Conservation (phyloP, 148 eudicot species). For the Gaultheria prostrata region DNA sequence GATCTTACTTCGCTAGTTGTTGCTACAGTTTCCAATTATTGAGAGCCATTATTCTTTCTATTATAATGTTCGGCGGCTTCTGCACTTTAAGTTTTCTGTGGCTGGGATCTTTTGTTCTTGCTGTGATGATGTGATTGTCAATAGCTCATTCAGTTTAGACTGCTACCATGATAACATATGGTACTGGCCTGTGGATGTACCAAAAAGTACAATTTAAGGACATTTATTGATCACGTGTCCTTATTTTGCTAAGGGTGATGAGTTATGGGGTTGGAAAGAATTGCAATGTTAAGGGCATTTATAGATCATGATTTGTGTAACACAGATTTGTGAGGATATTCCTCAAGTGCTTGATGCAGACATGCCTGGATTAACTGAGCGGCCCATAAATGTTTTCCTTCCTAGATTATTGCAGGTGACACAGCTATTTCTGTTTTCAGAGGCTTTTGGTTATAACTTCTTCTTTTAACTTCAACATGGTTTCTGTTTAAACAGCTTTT, state of each 20-base stretch:
- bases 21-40: background rate
- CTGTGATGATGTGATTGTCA: background rate
- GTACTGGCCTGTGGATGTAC: background rate
- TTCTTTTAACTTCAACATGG: constrained; percentile 10
- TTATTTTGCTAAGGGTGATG: background rate
- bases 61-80: background rate
- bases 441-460: background rate
- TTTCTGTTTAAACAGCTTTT: constrained; percentile 55
- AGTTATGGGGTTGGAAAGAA: background rate
- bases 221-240: background rate
- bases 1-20: background rate
- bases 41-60: background rate
- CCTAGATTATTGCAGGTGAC: constrained; percentile 86
- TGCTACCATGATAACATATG: background rate
- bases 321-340: constrained; percentile 89
- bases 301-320: no score
- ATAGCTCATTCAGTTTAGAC: background rate
- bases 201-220: background rate
- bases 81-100: background rate
- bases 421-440: constrained; percentile 6
- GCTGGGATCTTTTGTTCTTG: background rate
- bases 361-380: constrained; percentile 79
- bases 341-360: constrained; percentile 96
- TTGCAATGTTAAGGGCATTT: background rate
- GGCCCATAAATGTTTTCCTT: constrained; percentile 83